Conservation (phyloP, 1,284 basidiomycete genomes). For the Trametes sp. region DNA sequence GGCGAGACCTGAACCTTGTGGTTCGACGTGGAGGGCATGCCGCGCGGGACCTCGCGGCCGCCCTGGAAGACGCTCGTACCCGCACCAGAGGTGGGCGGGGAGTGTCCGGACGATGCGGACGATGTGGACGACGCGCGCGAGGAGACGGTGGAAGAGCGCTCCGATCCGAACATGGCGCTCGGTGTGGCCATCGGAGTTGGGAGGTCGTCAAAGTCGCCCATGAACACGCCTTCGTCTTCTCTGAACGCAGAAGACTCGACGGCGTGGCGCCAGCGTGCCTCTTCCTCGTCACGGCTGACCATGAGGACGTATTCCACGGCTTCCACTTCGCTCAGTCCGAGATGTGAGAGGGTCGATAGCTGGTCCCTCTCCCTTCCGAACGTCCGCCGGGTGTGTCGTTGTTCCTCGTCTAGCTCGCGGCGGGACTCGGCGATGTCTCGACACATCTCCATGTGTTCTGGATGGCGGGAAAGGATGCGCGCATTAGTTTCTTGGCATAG, state of each 20-base stretch:
- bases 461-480: conserved; percentile 16
- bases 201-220: conserved; percentile 61
- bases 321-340: conserved; percentile 81
- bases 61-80: conserved; percentile 17
- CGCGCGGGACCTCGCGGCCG: conserved; percentile 29
- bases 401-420: conserved; percentile 59
- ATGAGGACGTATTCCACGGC: conserved; percentile 86
- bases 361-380: conserved; percentile 66
- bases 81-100: conserved; percentile 24
- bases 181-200: conserved; percentile 36
- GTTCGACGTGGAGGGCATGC: conserved; percentile 33
- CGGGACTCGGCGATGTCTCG: conserved; percentile 71
- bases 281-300: conserved; percentile 84
- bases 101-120: conserved; percentile 22
- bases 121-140: conserved; percentile 23
- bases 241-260: conserved; percentile 11
- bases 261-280: conserved; percentile 37
- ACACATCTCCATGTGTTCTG: conserved; percentile 71
- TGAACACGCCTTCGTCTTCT: conserved; percentile 64
- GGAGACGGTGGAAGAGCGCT: conserved; percentile 21
- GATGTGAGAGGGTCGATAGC: conserved; percentile 57
- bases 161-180: conserved; percentile 30
- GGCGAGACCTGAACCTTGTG: conserved; percentile 48
- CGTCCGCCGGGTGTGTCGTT: conserved; percentile 43
- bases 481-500: conserved; percentile 36